These are phyloP conservation scores for Priceomyces melissophilus DNA, from an alignment of 805 yeast genomes.

Conservation along the genomic window DNA sequence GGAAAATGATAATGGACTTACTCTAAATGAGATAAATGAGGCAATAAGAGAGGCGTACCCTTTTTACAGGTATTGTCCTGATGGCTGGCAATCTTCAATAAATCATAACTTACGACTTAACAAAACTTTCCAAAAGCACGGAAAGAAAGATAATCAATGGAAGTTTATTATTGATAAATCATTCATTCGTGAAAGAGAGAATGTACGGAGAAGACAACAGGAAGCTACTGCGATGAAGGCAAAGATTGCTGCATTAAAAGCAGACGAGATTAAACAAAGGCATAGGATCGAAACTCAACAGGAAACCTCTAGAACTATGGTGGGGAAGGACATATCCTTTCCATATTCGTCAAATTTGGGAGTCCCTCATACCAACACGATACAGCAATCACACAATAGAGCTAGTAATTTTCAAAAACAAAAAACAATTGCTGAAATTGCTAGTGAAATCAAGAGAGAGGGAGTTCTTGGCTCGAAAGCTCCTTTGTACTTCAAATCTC, in stretches of 20 bases:
- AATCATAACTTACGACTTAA: conserved; percentile 85
- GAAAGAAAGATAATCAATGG: conserved; percentile 66
- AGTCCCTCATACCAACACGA: conserved; percentile 19
- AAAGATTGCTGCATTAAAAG: conserved; percentile 49
- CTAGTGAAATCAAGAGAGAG: conserved; percentile 38
- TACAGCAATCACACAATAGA: conserved; percentile 19
- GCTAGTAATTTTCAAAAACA: conserved; percentile 23
- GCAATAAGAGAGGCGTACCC: conserved; percentile 87
- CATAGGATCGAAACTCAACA: conserved; percentile 34
- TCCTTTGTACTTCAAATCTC: conserved; percentile 33
- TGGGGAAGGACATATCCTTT: conserved; percentile 21
- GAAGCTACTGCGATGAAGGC: conserved; percentile 62
- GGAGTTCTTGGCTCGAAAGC: conserved; percentile 24
- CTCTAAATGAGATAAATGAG: conserved; percentile 65
- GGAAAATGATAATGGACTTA: conserved; percentile 67
- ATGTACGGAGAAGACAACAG: conserved; percentile 58
- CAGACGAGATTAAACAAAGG: conserved; percentile 50
- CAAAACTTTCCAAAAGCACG: conserved; percentile 74
- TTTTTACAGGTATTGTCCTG: conserved; percentile 88
- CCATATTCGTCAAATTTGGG: conserved; percentile 23
- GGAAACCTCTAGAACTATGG: conserved; percentile 19
- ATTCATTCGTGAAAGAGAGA: conserved; percentile 78
- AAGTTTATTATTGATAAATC: conserved; percentile 89
- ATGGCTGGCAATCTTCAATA: conserved; percentile 96
- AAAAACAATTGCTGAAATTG: conserved; percentile 40